Evolutionary conservation across 805 yeast species (phyloP).

Genomic region (Wickerhamomyces xylosicus): DNA sequence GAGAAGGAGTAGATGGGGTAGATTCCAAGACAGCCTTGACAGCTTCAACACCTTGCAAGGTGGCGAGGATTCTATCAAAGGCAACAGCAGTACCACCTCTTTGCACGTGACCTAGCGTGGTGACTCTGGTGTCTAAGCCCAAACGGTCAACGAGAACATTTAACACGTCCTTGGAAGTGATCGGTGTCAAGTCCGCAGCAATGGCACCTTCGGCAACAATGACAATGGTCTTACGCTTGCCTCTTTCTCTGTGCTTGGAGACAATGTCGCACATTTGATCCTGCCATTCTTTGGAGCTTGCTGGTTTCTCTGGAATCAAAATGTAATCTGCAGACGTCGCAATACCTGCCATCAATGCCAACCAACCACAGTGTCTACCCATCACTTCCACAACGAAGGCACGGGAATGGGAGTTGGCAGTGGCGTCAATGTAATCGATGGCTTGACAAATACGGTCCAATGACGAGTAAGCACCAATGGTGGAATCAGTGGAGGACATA

Average conservation of each 20-base stretch:
- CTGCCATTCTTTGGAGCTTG: constrained; percentile 65
- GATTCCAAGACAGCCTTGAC: constrained; percentile 83
- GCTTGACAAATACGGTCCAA: constrained; percentile 87
- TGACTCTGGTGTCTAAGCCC: constrained; percentile 90
- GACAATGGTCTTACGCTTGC: constrained; percentile 90
- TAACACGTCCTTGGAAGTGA: constrained; percentile 72
- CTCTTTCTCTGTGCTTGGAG: constrained; percentile 68
- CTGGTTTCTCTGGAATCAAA: constrained; percentile 91
- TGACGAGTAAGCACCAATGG: constrained; percentile 94
- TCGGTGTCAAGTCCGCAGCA: constrained; percentile 69
- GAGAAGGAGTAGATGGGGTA: constrained; percentile 88
- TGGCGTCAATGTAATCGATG: constrained; percentile 95
- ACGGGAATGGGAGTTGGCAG: constrained; percentile 93
- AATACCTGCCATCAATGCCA: constrained; percentile 94
- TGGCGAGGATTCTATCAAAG: constrained; percentile 81
- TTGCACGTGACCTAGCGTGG: constrained; percentile 95
- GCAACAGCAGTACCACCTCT: constrained; percentile 99
- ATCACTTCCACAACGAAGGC: constrained; percentile 97
- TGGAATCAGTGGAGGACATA: constrained; percentile 94
- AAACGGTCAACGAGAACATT: constrained; percentile 63
- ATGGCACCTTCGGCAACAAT: constrained; percentile 98
- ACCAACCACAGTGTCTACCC: constrained; percentile 99
- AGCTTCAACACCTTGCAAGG: constrained; percentile 96
- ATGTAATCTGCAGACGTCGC: constrained; percentile 94
- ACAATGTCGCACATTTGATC: constrained; percentile 70